phyloP scores from a whole-genome alignment of 2,329 filamentous ascomycete species.

The Westerdykella sp. region DNA sequence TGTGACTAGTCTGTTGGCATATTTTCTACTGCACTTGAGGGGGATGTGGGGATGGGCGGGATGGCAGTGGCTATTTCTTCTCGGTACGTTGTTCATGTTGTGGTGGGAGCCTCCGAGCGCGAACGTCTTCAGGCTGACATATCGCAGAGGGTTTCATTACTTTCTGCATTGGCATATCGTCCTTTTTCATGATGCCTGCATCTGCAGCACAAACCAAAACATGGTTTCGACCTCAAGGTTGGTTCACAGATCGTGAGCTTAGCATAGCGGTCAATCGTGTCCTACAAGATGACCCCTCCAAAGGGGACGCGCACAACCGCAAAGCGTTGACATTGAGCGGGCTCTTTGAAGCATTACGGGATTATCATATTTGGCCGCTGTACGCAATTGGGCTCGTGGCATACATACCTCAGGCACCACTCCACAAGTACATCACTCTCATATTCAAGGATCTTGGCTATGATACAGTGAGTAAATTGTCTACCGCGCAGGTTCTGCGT shows the following conservation, averaged over 20 bases:
- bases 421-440: slow-evolving; percentile 43
- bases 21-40: slow-evolving; percentile 41
- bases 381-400: slow-evolving; percentile 10
- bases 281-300: slow-evolving; percentile 14
- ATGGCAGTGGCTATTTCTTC: slow-evolving; percentile 44
- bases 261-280: slow-evolving; percentile 8
- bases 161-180: slow-evolving; percentile 7
- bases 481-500: slow-evolving; percentile 43
- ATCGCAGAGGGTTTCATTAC: slow-evolving; percentile 10
- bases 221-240: slow-evolving; percentile 35
- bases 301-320: slow-evolving; percentile 16
- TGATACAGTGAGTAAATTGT: slow-evolving; percentile 32
- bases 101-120: no score
- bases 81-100: no score
- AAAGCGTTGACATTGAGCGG: slow-evolving; percentile 9
- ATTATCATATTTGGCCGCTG: slow-evolving; percentile 11
- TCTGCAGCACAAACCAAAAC: slow-evolving; percentile 45
- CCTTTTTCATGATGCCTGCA: slow-evolving; percentile 38
- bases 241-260: slow-evolving; percentile 13
- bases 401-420: slow-evolving; percentile 5
- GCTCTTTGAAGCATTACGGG: slow-evolving; percentile 9
- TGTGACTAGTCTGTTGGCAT: slow-evolving; percentile 42
- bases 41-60: slow-evolving; percentile 38
- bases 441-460: slow-evolving; percentile 53
- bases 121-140: not conserved